These are phyloP conservation scores for Tolypocladium paradoxum DNA, from an alignment of 2,329 filamentous ascomycete genomes.

Conservation along the genomic window DNA sequence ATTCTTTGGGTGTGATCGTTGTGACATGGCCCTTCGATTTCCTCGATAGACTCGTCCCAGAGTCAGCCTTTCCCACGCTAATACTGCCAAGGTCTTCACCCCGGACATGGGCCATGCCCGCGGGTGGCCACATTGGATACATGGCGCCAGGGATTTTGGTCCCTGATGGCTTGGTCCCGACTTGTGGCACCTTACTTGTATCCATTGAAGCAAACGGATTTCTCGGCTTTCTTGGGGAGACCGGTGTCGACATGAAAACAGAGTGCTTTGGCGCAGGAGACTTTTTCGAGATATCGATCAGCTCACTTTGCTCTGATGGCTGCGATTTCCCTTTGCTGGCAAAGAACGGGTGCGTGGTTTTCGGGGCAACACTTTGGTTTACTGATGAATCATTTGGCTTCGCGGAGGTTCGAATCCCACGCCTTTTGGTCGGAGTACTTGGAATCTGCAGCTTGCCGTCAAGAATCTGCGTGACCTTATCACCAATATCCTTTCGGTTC, in stretches of 20 bases:
- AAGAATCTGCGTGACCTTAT: conserved; percentile 54
- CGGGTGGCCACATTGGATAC: conserved; percentile 62
- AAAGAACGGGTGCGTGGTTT: conserved; percentile 33
- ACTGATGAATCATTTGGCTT: background rate
- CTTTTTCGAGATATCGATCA: conserved; percentile 11
- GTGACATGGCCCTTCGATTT: conserved; percentile 41
- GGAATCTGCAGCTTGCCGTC: conserved; percentile 16
- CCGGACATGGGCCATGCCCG: conserved; percentile 53
- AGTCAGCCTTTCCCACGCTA: background rate
- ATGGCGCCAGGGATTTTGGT: conserved; percentile 55
- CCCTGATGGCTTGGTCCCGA: conserved; percentile 31
- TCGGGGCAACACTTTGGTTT: conserved; percentile 14
- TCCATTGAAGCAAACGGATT: conserved; percentile 17
- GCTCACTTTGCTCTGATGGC: conserved; percentile 9
- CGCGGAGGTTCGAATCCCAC: background rate
- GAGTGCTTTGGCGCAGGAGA: conserved; percentile 22
- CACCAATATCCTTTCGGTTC: conserved; percentile 38
- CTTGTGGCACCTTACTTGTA: conserved; percentile 20
- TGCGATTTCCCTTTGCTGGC: conserved; percentile 19
- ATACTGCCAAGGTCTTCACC: conserved; percentile 19
- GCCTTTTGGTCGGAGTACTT: conserved; percentile 10
- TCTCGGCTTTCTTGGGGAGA: conserved; percentile 35
- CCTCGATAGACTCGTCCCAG: conserved; percentile 14
- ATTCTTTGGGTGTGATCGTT: conserved; percentile 29
- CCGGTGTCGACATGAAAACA: conserved; percentile 42